Evolutionary conservation across 2,329 filamentous ascomycete genomes (phyloP), one percentile per base, ranked within the genome.

Genomic region (Coleophoma crateriformis): DNA sequence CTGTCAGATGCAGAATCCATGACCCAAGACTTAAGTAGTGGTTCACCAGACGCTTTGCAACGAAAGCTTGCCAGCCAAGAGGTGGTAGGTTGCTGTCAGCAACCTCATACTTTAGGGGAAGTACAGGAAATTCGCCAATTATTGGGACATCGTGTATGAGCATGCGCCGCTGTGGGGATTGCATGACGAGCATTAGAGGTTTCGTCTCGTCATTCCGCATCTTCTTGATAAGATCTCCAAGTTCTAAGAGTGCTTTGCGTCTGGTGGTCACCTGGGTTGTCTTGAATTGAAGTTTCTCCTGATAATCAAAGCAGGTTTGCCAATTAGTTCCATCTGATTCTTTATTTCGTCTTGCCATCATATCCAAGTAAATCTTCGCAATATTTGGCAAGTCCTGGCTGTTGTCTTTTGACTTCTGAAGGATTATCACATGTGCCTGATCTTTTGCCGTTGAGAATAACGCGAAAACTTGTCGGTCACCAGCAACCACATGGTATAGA

Each of bases 21-120:
- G 88, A 85, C 1, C 90, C 90, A n/a, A 99, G 79, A 50, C 90
- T 89, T 13, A 99, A 79, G 64, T 96, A 99, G 62, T 96, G 90
- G 27, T 85, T 85, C 8, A 97, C 85, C 10, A 97, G 73, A 22
- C 92, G 82, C 61, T 89, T 90, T 2, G 90, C 89, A 51, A 95
- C 84, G 52, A 95, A 91, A 0, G 83, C 77, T 66, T 97, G 94
- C 94, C 94, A 99, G 2, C 90, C 91, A 14, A 99, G 77, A 0
- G 92, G 90, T 10, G 94, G 94, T 4, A 97, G 75, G 35, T 90
- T 86, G 66, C 88, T 90, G 63, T 99, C 95, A 0, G 85, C 80
- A 22, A 86, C 79, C 60, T 97, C 90, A 52, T 89, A 86, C 61
- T 86, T 86, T 44, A 99, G 76, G 1, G 87, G 80, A 41, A 99